A percentile compares a stretch with the other conserved stretches of the same genome.
Evolutionary conservation across 305 asterid species (phyloP).

Genomic region (Fraxinus floribunda): DNA sequence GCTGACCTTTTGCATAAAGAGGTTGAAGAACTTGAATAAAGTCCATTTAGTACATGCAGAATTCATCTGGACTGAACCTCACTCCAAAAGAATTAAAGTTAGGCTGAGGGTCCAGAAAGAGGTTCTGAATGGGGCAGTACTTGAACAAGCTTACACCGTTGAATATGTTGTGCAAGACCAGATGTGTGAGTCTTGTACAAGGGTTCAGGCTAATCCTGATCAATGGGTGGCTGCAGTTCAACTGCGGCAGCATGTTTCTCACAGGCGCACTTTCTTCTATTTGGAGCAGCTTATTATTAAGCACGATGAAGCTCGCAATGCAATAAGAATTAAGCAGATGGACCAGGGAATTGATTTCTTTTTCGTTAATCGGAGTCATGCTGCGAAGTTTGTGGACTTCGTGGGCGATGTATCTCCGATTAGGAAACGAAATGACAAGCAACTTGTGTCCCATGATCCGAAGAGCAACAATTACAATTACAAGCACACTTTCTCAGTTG

Average conservation of each 20-base stretch:
- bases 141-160: constrained; percentile 54
- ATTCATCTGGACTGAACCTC: constrained; percentile 66
- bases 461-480: constrained; percentile 56
- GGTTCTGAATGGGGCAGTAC: constrained; percentile 57
- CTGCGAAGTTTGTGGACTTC: constrained; percentile 63
- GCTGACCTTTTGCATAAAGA: constrained; percentile 54
- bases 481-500: constrained; percentile 57
- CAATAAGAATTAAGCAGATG: constrained; percentile 75
- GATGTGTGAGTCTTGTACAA: constrained; percentile 66
- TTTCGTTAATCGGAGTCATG: constrained; percentile 63
- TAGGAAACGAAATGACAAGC: constrained; percentile 56
- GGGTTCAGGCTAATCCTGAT: constrained; percentile 72
- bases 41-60: constrained; percentile 49
- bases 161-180: constrained; percentile 69
- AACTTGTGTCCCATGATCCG: constrained; percentile 60
- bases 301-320: constrained; percentile 53
- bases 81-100: constrained; percentile 66
- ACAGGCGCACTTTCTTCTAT: constrained; percentile 70
- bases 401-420: constrained; percentile 58
- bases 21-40: constrained; percentile 49
- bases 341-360: constrained; percentile 73
- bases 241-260: constrained; percentile 69
- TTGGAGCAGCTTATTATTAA: constrained; percentile 64
- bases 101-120: constrained; percentile 57
- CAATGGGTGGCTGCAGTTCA: constrained; percentile 89